Evolutionary conservation across 108 stramenopile genomes (phyloP), one percentile per base, ranked within the genome.

Genomic region (Mayamaea pseudoterrestris): DNA sequence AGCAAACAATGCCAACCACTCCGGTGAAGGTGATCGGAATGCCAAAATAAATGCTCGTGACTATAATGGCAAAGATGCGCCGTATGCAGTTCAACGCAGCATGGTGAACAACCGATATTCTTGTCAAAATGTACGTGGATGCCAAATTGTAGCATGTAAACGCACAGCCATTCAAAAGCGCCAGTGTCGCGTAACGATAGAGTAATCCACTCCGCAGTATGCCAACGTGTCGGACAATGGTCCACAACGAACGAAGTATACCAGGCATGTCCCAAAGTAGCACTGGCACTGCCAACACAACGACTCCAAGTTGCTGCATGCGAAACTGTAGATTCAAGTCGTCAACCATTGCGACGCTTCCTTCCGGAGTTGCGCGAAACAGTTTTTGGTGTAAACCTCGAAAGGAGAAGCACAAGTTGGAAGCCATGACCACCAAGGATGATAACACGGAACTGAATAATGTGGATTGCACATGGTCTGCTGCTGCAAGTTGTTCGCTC

Each of bases 361-460:
- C 74, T 27, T 70, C 60, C 5, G 74, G 70, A 5, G 66, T 58
- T 9, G 76, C 55, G 20, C 76, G 78, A 49, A 83, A 78, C 24
- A 80, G 40, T 37, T 89, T 89, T 65, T 89, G 87, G 52, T 74
- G 76, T 34, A 89, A 47, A 22, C 87, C 87, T 7, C 87, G 87
- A 56, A 83, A 76, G 14, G 76, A 78, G 54, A 89, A 89, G 50
- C 87, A 84, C 3, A 89, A 41, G 52, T 89, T 89, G 35, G 87
- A 56, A 0, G 60, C 22, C 70, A 89, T 71, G 57, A 89, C 80
- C 7, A 82, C 62, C 24, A 45, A 28, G 35, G 72, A 65, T 1
- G 58, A 53, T 3, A 34, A 25, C 2, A 74, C 35, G 11, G 78
- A 69, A 0, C 51, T 57, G 11, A 20, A n/a, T 40, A 47, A 14